A percentile compares a stretch with the other conserved stretches of the same genome.
Conservation (phyloP, 352 stramenopile genomes). For the Pythium utonaiense region DNA sequence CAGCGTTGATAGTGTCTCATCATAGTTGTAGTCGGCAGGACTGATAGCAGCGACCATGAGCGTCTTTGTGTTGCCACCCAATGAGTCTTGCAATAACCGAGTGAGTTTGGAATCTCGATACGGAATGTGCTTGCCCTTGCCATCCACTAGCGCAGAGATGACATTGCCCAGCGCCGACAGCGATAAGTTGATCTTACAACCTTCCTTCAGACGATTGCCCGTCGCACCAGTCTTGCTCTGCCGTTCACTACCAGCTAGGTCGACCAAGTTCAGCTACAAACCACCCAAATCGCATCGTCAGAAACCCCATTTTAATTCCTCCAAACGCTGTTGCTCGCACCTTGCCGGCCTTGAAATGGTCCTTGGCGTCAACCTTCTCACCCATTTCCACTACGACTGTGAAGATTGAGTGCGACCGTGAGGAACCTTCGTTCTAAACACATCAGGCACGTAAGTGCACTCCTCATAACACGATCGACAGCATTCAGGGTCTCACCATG, state of each 20-base stretch:
- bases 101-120: slow-evolving; percentile 93
- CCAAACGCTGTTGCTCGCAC: slow-evolving; percentile 21
- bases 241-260: slow-evolving; percentile 76
- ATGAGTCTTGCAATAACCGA: slow-evolving; percentile 87
- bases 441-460: neutral
- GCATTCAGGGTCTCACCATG: slow-evolving; percentile 43
- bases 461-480: neutral
- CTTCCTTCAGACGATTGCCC: slow-evolving; percentile 79
- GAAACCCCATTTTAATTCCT: neutral
- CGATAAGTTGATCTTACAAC: slow-evolving; percentile 85
- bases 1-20: slow-evolving; percentile 95
- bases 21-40: slow-evolving; percentile 93
- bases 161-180: slow-evolving; percentile 80
- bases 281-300: neutral
- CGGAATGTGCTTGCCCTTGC: slow-evolving; percentile 85
- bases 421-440: slow-evolving; percentile 74
- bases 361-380: slow-evolving; percentile 66
- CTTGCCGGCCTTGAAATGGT: slow-evolving; percentile 83
- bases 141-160: slow-evolving; percentile 82
- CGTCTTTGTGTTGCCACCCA: slow-evolving; percentile 95
- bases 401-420: slow-evolving; percentile 85
- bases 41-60: slow-evolving; percentile 96
- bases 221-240: slow-evolving; percentile 85
- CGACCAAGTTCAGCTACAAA: slow-evolving; percentile 71
- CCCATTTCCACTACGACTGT: slow-evolving; percentile 80